Evolutionary conservation across 2,329 filamentous ascomycete species (phyloP), one percentile per base, ranked within the genome.

Genomic region (Pleoardoris graminearum): DNA sequence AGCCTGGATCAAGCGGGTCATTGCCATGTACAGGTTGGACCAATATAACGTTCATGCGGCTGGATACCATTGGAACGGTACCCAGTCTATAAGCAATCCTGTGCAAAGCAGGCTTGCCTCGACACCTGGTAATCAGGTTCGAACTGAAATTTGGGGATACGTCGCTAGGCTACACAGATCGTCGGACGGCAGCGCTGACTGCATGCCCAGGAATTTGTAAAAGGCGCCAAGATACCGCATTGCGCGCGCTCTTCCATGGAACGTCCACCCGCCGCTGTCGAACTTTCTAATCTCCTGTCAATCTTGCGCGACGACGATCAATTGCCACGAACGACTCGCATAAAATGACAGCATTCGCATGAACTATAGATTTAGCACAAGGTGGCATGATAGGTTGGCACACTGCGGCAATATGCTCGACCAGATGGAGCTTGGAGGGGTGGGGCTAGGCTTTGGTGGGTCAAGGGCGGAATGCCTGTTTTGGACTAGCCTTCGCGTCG

Each of bases 401-500:
- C 58, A 57, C 57, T 53, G 51, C 50, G 57, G 57, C 30, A 54
- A 62, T 59, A 48, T 61, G 38, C 54, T 46, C 51, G 52, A 53
- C 54, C 44, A 57, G 50, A 57, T 61, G 54, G 56, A 58, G 54
- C 58, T 43, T 53, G 58, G 51, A 41, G 50, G 51, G 57, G 48
- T 43, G 43, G 33, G 32, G 44, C 44, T 49, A 41, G 35, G 44
- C 12, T 33, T 44, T 47, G 45, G 32, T 48, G 30, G 48, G 51
- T 45, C 30, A 38, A 35, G 43, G 42, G 37, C 53, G 53, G 53
- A 25, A 38, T 55, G 23, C 53, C 53, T 14, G 11, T 44, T 45
- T 33, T 1, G 44, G 48, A 29, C 29, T 21, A 52, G 39, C 29
- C 17, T 17, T 36, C 33, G 33, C 33, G 10, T 41, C 16, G 23